These are phyloP conservation scores for Eremochloa ophiuroides DNA, from an alignment of 176 grass and related monocot species.

Conservation along the genomic window DNA sequence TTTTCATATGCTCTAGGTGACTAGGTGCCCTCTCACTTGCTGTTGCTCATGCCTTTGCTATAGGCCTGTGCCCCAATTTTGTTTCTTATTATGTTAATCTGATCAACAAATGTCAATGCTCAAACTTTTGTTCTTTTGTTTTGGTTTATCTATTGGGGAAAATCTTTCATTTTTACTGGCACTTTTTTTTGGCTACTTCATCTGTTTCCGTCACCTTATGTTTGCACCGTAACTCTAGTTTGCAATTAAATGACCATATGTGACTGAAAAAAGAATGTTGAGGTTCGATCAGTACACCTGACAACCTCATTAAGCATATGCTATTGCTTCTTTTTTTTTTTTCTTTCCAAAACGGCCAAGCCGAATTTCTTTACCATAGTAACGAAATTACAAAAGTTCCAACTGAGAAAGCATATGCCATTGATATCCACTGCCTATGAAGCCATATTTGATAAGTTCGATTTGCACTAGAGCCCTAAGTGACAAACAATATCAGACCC, in stretches of 20 bases:
- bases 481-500: neutral
- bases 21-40: neutral
- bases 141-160: neutral
- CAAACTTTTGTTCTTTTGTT: neutral
- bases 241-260: neutral
- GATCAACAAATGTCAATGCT: constrained; percentile 1
- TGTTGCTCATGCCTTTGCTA: neutral
- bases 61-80: neutral
- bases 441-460: neutral
- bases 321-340: no score
- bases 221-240: neutral
- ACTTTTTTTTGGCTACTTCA: neutral
- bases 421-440: neutral
- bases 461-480: neutral
- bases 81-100: neutral
- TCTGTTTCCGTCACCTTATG: neutral
- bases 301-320: neutral
- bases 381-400: no score
- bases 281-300: neutral
- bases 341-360: no score
- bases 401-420: neutral
- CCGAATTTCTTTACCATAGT: no score
- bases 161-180: neutral
- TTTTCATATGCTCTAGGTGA: neutral
- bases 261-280: neutral